Base-by-base conservation (phyloP, 1,284 basidiomycete genomes). In the Cutaneotrichosporon sp. region DNA sequence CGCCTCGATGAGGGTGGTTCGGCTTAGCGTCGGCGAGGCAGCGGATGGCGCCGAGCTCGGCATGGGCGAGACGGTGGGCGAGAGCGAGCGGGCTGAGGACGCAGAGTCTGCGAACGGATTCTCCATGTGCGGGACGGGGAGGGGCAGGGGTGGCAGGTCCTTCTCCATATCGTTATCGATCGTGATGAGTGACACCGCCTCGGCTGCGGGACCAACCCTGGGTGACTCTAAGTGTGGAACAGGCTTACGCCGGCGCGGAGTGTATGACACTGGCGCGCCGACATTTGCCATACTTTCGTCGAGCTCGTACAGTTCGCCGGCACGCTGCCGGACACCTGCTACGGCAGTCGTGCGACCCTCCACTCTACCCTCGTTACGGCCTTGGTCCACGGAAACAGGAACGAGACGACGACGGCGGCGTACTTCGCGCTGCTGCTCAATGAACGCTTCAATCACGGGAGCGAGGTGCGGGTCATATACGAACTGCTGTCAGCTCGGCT, bases 391-490 rank as follows among this genome's bases (percentile, higher is more conserved):
- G 1, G 50, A 9, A 32, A 53, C 51, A n/a, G 51, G 36, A 38
- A 64, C 55, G 26, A 60, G 53, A 26, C 55, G 56, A 56, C 51
- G 64, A 16, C 49, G 47, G 30, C 55, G 57, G 26, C n/a, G 56
- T 34, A n/a, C 18, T 13, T 21, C 32, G 52, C 64, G 59, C 34
- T 68, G 66, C 34, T 64, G 60, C 7, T 72, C 70, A 22, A 76
- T 62, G 52, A 76, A 63, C 3, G 74, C 75, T 56, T 79, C 77
- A 52, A 79, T 64, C 47, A 69, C 58, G 5, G 72, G 74, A 1
- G 75, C 74, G 13, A 79, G 70, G 56, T 79, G 77, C 0, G 76
- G 75, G 63, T 79, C 77, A 63, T 79, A 79, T 31, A 79, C 65
- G 56, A 74, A 76, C 77, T 79, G 56, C 11, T 9, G 21, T 64